Evolutionary conservation across 805 yeast species (phyloP).

Genomic region (Starmera dryadoides): DNA sequence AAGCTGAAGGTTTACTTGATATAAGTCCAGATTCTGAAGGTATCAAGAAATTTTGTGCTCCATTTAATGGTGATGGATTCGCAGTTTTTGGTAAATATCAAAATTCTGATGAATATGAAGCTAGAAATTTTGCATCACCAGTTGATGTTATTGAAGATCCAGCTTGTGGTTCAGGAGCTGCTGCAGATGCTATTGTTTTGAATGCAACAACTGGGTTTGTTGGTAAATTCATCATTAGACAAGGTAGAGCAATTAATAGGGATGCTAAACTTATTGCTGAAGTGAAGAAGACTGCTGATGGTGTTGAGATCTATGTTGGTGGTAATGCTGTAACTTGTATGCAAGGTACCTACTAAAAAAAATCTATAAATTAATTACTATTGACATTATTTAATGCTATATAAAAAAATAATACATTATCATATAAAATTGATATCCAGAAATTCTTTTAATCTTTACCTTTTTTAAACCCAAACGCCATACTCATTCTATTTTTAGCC

Average conservation of each 20-base stretch:
- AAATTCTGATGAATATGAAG: conserved; percentile 25
- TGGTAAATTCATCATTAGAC: conserved; percentile 21
- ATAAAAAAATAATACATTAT: too few species aligned
- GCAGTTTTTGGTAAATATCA: conserved; percentile 31
- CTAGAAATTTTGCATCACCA: conserved; percentile 37
- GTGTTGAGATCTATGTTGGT: conserved; percentile 24
- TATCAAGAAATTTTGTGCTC: conserved; percentile 14
- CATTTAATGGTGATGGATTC: conserved; percentile 25
- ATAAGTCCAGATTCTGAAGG: conserved; percentile 24
- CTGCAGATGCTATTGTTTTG: conserved; percentile 23
- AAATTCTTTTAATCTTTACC: background rate
- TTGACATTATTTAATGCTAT: too few species aligned
- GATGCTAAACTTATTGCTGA: conserved; percentile 27
- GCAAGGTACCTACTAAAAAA: conserved; percentile 19
- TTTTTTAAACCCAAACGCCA: conserved; percentile 13
- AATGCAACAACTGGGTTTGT: conserved; percentile 17
- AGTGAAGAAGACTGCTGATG: conserved; percentile 10
- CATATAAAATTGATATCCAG: too few species aligned
- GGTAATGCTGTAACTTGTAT: conserved; percentile 33
- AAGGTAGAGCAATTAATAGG: conserved; percentile 33
- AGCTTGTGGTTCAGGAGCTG: conserved; percentile 47
- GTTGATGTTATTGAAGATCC: conserved; percentile 40
- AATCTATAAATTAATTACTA: background rate
- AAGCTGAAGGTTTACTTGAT: conserved; percentile 25
- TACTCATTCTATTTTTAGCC: conserved; percentile 18